These are phyloP conservation scores for Phialophora chinensis DNA, from an alignment of 2,329 filamentous ascomycete species.

Conservation along the genomic window DNA sequence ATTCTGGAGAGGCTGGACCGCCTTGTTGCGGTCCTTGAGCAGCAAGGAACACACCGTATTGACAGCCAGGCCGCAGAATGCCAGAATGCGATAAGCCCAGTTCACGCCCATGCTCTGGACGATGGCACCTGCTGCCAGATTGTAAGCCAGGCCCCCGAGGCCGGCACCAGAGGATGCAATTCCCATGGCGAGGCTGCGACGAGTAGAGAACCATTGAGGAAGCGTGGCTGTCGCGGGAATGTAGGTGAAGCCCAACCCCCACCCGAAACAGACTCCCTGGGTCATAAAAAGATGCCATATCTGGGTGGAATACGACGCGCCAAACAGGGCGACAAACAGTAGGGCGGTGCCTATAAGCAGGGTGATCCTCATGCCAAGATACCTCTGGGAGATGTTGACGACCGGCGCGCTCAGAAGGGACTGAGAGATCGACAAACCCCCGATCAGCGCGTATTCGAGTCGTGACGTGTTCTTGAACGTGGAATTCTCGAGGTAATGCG, in stretches of 20 bases:
- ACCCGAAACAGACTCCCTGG: constrained; percentile 40
- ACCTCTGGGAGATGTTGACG: constrained; percentile 36
- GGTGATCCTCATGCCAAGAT: constrained; percentile 30
- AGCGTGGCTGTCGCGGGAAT: constrained; percentile 36
- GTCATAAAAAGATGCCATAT: constrained; percentile 41
- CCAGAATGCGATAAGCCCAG: constrained; percentile 42
- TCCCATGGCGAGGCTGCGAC: constrained; percentile 42
- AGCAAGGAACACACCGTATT: constrained; percentile 39
- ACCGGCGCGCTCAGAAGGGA: constrained; percentile 41
- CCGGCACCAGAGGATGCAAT: constrained; percentile 42
- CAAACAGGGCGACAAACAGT: constrained; percentile 36
- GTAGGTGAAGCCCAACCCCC: constrained; percentile 41
- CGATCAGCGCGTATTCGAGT: constrained; percentile 44
- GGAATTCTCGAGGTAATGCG: constrained; percentile 47
- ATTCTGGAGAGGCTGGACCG: constrained; percentile 35
- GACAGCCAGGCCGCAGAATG: constrained; percentile 38
- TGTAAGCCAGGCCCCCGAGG: constrained; percentile 42
- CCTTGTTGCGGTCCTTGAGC: constrained; percentile 41
- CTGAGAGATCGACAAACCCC: constrained; percentile 40
- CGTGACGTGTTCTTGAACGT: constrained; percentile 39
- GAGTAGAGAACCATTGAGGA: constrained; percentile 43
- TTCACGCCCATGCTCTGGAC: constrained; percentile 40
- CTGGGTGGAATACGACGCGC: constrained; percentile 40
- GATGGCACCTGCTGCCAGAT: constrained; percentile 37
- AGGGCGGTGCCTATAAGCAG: constrained; percentile 38